Evolutionary conservation across 257 asterid species (phyloP).

Genomic region (Nicotiana otophora): DNA sequence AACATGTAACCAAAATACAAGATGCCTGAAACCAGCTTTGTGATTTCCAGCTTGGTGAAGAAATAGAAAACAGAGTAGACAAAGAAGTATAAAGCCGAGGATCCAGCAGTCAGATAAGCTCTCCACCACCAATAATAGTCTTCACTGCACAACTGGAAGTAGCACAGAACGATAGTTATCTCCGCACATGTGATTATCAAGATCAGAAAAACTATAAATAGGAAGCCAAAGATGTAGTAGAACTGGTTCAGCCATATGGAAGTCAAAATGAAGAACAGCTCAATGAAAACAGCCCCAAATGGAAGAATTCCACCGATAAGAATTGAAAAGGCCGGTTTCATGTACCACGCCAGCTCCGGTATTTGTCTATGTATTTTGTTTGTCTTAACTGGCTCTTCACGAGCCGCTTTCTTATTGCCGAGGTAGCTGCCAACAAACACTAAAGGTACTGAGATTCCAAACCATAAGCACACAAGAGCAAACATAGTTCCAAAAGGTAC

Average conservation of each 20-base stretch:
- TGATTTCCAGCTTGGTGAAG: conserved; percentile 14
- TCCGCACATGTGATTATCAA: conserved; percentile 73
- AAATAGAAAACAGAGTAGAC: conserved; percentile 8
- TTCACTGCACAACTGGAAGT: conserved; percentile 88
- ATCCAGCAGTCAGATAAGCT: conserved; percentile 80
- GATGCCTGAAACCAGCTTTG: conserved; percentile 9
- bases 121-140: conserved; percentile 96
- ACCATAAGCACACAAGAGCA: conserved; percentile 82
- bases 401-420: conserved; percentile 60
- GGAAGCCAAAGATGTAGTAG: conserved; percentile 84
- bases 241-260: conserved; percentile 90
- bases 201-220: conserved; percentile 75
- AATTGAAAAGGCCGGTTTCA: conserved; percentile 68
- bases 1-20: no score
- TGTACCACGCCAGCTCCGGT: conserved; percentile 91
- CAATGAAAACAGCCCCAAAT: conserved; percentile 86
- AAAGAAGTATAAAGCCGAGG: conserved; percentile 45
- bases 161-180: conserved; percentile 84
- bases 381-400: conserved; percentile 78
- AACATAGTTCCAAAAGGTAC: conserved; percentile 83
- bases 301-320: conserved; percentile 86
- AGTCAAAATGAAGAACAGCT: conserved; percentile 78
- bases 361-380: conserved; percentile 76
- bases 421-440: conserved; percentile 75
- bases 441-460: conserved; percentile 77